phyloP scores from a whole-genome alignment of 495 filamentous ascomycete genomes.

The Friedmanniomyces simplex region DNA sequence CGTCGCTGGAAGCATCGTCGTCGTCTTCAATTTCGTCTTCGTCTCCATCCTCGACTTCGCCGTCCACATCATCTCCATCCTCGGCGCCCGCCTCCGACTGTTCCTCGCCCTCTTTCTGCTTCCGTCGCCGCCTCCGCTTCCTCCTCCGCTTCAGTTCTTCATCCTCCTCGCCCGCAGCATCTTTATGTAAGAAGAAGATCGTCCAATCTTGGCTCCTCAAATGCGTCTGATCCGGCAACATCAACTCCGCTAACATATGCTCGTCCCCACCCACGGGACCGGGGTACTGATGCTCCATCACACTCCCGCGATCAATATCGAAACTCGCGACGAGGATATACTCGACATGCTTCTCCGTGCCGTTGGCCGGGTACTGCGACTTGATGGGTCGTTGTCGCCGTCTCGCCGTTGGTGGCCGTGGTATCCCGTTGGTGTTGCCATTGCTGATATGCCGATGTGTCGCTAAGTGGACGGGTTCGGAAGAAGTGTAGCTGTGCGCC shows the following conservation, averaged over 20 bases:
- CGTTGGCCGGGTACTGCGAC: conserved; percentile 78
- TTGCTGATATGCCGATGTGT: neutral
- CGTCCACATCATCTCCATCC: conserved; percentile 3
- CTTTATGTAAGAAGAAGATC: conserved; percentile 97
- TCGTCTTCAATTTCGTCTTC: conserved; percentile 46
- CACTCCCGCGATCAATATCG: conserved; percentile 86
- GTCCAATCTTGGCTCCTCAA: conserved; percentile 96
- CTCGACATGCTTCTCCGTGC: conserved; percentile 84
- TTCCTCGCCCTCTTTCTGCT: conserved; percentile 2
- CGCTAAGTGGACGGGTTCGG: neutral
- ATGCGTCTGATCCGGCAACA: conserved; percentile 96
- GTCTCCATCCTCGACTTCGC: conserved; percentile 36
- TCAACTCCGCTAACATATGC: conserved; percentile 94
- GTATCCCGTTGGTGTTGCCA: neutral
- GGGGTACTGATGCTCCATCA: conserved; percentile 98
- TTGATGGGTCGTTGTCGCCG: conserved; percentile 36
- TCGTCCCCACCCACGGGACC: conserved; percentile 94
- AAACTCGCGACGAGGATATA: conserved; percentile 99
- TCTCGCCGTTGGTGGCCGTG: neutral
- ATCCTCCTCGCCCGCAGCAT: conserved; percentile 45
- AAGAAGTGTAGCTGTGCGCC: conserved; percentile 6
- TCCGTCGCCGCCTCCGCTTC: conserved; percentile 16
- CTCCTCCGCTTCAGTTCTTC: conserved; percentile 37
- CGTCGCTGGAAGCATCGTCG: conserved; percentile 36
- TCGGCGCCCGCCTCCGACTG: conserved; percentile 6